Base-by-base conservation (phyloP, 495 filamentous ascomycete species). In the Xylaria scruposa region DNA sequence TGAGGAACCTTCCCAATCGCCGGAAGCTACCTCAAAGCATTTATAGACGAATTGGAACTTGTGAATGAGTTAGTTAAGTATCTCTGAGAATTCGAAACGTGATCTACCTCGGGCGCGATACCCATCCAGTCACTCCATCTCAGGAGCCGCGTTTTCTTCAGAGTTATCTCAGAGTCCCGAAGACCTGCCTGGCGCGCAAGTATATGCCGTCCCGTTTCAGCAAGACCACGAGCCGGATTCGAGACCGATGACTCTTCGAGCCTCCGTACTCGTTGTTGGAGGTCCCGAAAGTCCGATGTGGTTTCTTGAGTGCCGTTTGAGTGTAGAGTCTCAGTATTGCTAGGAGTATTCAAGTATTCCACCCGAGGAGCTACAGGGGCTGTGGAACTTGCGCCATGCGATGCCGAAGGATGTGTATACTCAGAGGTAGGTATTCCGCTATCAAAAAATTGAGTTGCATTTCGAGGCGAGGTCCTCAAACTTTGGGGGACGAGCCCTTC, bases 41-140 rank as follows among this genome's bases (percentile, higher is more conserved):
- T 42, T 46, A 26, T 73, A 56, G 17, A 78, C 47, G 31, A 70
- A 66, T 10, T 42, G 64, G 49, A 78, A 79, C 78, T 80, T 70
- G 15, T 2, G 9, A 49, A 31, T 1, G 64, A 5, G 49, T 67
- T n/a, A 67, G 49, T 77, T 36, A 74, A 63, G 38, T 15, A 31
- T 9, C n/a, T 33, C 24, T 5, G n/a, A 56, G 24, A 42, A 19
- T 26, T 56, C 6, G 26, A 10, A 38, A 19, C 49, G 38, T 62
- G 38, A 36, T 53, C 31, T 58, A 86, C 84, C 80, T 85, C 82
- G 68, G 78, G 70, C 44, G 80, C 79, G 0, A 72, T 74, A 62
- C 80, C 77, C 60, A 84, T 79, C 80, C 82, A 83, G 70, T 83
- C 78, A n/a, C 82, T 86, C 72, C 79, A 81, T 42, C 80, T 81